phyloP scores from a whole-genome alignment of 495 filamentous ascomycete genomes.

The Aspergillus diversus region DNA sequence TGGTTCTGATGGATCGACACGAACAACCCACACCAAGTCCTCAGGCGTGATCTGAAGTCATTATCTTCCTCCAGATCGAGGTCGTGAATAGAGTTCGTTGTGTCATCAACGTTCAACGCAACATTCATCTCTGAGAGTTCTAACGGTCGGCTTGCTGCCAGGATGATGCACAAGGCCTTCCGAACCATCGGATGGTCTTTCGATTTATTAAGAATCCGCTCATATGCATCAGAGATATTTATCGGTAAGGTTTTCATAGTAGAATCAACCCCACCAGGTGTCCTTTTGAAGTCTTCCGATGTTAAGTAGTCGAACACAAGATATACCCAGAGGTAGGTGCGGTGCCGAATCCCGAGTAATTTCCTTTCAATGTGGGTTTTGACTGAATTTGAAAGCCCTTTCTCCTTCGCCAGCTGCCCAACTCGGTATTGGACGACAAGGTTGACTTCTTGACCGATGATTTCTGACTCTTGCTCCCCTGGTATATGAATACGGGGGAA shows the following conservation, averaged over 20 bases:
- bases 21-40: background rate
- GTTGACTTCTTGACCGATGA: conserved; percentile 47
- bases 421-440: conserved; percentile 41
- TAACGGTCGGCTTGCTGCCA: background rate
- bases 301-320: conserved; percentile 33
- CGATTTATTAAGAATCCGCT: background rate
- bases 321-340: conserved; percentile 52
- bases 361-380: conserved; percentile 24
- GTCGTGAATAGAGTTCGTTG: background rate
- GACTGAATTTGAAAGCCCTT: conserved; percentile 20
- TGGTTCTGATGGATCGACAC: background rate
- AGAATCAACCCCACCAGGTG: background rate
- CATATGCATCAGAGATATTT: conserved; percentile 1
- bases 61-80: background rate
- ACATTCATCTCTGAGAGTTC: background rate
- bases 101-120: background rate
- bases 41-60: background rate
- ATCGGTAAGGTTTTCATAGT: background rate
- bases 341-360: conserved; percentile 30
- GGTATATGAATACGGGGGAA: too few relatives aligned
- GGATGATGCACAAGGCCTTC: background rate
- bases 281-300: conserved; percentile 22
- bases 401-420: conserved; percentile 23
- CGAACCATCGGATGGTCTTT: background rate
- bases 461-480: conserved; percentile 39